Evolutionary conservation across 2,329 filamentous ascomycete species (phyloP), one percentile per base, ranked within the genome.

Genomic region (Aspergillus neotritici): DNA sequence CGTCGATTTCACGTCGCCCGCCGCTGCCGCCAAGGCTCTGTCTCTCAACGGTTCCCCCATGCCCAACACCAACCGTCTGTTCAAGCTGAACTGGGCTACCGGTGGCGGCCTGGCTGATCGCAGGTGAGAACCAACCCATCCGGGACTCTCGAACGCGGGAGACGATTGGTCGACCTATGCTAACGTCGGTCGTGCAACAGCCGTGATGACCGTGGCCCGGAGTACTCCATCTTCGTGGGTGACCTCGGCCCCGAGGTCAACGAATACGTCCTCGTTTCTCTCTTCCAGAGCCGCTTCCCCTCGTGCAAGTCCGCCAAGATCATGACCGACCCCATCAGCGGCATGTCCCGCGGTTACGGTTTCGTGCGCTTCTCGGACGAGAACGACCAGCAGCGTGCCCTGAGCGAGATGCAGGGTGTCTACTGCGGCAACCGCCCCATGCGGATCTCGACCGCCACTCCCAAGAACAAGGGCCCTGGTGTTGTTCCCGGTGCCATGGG

Each of bases 251-350:
- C 94, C 6, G 93, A 98, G 71, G 93, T 98, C 58, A 98, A 96
- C 69, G 93, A 98, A 74, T 97, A 94, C 62, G 91, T 97, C 45
- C 77, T 98, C 47, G 91, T 97, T 41, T 94, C 90, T 17, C 83
- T 98, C 39, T 98, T 98, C 80, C 91, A 97, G 73, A 85, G 83
- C 63, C 88, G 91, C 49, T 98, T 94, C 77, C 86, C 86, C 0
- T 94, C 89, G 7, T 97, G 91, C 86, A 97, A 97, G 77, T 95
- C 89, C 31, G 93, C 93, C 62, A 98, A 98, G 79, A 98, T 98
- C 71, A 98, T 98, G 93, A 95, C 91, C 48, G 93, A 98, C 63
- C 91, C 93, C 49, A 93, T 97, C 71, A 94, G 86, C 52, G 93
- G 93, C 58, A 91, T 97, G 80, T 96, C 90, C 52, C 89, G 93